Evolutionary conservation across 2,329 filamentous ascomycete genomes (phyloP), one percentile per base, ranked within the genome.

Genomic region (Ophiostoma himal-ulmi): DNA sequence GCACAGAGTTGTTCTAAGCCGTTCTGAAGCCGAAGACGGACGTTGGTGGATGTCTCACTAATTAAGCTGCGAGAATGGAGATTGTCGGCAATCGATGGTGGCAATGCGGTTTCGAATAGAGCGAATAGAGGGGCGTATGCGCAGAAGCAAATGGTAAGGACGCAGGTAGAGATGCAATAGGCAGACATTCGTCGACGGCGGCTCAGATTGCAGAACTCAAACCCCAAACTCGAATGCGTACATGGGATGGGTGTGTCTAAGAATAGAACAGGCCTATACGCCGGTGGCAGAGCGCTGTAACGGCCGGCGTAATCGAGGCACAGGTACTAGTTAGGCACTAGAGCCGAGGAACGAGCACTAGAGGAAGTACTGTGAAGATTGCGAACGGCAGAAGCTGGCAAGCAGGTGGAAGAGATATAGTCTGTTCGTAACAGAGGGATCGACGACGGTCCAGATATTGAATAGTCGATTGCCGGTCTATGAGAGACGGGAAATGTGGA

Each of bases 231-330:
- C 68, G 67, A 64, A 71, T 41, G 70, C 13, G 20, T 37, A 36
- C 65, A 36, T 65, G 8, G 8, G 37, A 26, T 41, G 37, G 14
- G 20, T 26, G 34, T 66, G 36, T 71, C 70, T 68, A 70, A 71
- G 68, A 71, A 68, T 70, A 71, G 70, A 70, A 60, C 39, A 60
- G 10, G 1, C 11, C n/a, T 26, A 8, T 14, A 57, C n/a, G 52
- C 36, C 13, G n/a, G 30, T 62, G 60, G 41, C 41, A 62, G 57
- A 62, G 57, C 57, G 57, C 57, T 62, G 57, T 57, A 57, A 57
- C 52, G n/a, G 34, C 44, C 70, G 60, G 70, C 67, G 66, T 69
- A 67, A 67, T 37, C 26, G 67, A 69, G 57, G 60, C 65, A 71
- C 22, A 48, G 70, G 67, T 36, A 37, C 26, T 62, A 30, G 11